Conservation (phyloP, 345 rosid species). For the Ailanthus altissimus region DNA sequence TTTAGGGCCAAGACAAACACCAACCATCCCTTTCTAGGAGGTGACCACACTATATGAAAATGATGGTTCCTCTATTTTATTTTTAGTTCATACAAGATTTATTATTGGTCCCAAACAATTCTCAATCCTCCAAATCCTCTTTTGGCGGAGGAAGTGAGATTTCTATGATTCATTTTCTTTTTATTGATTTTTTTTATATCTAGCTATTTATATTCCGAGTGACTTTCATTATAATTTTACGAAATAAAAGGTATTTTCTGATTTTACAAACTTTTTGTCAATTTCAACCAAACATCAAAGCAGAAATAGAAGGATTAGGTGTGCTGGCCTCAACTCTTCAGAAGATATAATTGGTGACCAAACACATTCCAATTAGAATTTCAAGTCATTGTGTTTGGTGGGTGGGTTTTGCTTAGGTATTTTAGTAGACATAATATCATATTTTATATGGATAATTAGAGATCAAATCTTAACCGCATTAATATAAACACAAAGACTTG, state of each 20-base stretch:
- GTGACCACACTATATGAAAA: not conserved
- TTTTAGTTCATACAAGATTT: not conserved
- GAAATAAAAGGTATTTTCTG: too few species aligned
- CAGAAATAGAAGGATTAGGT: not conserved
- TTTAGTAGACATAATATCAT: not conserved
- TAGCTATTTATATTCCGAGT: too few species aligned
- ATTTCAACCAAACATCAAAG: too few species aligned
- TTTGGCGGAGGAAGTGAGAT: not conserved
- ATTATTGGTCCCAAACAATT: not conserved
- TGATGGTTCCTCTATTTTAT: not conserved
- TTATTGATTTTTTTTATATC: too few species aligned
- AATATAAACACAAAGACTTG: not conserved
- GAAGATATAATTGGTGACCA: not conserved
- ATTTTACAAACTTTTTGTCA: too few species aligned
- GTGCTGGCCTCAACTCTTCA: not conserved
- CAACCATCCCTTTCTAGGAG: constrained; percentile 27
- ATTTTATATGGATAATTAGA: not conserved
- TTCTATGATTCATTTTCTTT: too few species aligned
- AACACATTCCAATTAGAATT: not conserved
- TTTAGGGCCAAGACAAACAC: constrained; percentile 17
- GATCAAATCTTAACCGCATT: constrained; percentile 1
- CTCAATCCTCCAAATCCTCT: not conserved
- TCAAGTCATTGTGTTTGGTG: not conserved
- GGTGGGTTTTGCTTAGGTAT: not conserved
- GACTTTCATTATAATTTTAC: too few species aligned